Conservation (phyloP, 305 asterid genomes). For the Fraxinus sp. region DNA sequence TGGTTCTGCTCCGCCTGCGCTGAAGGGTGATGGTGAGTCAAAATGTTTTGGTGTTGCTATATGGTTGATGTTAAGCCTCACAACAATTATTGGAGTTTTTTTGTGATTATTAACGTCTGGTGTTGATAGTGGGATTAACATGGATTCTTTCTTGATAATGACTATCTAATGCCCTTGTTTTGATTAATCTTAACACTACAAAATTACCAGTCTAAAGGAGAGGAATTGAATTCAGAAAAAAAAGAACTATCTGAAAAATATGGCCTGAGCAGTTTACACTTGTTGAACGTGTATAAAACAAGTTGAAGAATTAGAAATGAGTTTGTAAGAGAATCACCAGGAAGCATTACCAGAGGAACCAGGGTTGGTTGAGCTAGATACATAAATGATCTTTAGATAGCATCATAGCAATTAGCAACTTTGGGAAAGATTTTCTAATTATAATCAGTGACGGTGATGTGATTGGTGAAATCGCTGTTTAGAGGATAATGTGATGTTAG, state of each 20-base stretch:
- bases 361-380: neutral
- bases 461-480: neutral
- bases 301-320: neutral
- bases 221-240: neutral
- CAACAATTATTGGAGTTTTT: neutral
- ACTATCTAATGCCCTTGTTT: neutral
- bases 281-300: neutral
- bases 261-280: neutral
- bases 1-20: slow-evolving; percentile 44
- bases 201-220: neutral
- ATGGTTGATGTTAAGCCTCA: slow-evolving; percentile 4
- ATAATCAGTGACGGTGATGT: neutral
- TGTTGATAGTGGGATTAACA: neutral
- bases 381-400: neutral
- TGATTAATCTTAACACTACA: neutral
- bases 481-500: neutral
- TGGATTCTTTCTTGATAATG: neutral
- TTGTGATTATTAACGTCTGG: neutral
- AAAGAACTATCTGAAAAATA: neutral
- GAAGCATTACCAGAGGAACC: neutral
- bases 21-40: slow-evolving; percentile 86
- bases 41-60: neutral
- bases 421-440: neutral
- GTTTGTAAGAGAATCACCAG: neutral
- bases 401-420: neutral